A percentile compares a stretch with the other conserved stretches of the same genome.
phyloP scores from a whole-genome alignment of 2,329 filamentous ascomycete genomes.

The Penicillium sp. region DNA sequence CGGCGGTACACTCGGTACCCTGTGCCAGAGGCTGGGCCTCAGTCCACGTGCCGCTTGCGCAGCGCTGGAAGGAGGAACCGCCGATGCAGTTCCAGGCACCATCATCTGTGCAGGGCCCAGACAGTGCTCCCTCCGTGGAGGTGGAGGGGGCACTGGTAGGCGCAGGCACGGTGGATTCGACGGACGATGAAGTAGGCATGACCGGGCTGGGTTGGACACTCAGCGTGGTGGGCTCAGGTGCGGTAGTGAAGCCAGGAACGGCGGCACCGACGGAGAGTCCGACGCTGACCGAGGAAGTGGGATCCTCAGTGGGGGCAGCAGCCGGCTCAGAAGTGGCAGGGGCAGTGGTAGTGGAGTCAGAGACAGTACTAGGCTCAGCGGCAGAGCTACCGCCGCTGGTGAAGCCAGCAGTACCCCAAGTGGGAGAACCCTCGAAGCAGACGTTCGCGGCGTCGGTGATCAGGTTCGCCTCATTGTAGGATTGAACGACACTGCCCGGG shows the following conservation, averaged over 20 bases:
- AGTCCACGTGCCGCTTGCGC: conserved; percentile 64
- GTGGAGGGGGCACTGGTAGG: conserved; percentile 7
- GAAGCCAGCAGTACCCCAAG: conserved; percentile 37
- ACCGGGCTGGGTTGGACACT: neutral
- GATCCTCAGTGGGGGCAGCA: conserved; percentile 10
- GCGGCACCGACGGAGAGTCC: neutral
- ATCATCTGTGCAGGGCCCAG: conserved; percentile 56
- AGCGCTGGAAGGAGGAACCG: conserved; percentile 64
- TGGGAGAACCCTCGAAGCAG: conserved; percentile 39
- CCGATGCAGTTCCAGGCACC: conserved; percentile 65
- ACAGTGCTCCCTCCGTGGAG: conserved; percentile 40
- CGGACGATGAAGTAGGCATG: conserved; percentile 6
- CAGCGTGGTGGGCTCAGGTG: conserved; percentile 24
- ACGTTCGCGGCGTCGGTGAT: conserved; percentile 33
- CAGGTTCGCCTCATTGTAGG: conserved; percentile 49
- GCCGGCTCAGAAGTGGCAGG: conserved; percentile 10
- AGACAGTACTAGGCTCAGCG: too few relatives aligned
- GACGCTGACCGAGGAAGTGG: conserved; percentile 5
- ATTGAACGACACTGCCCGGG: conserved; percentile 64
- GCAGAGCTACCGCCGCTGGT: conserved; percentile 33
- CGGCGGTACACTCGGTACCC: conserved; percentile 59
- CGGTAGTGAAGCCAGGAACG: conserved; percentile 1
- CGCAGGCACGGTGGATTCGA: conserved; percentile 4
- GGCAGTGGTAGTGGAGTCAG: neutral
- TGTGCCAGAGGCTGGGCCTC: conserved; percentile 54